phyloP scores from a whole-genome alignment of 1,284 basidiomycete genomes.

The Apiotrichum veenhuisii region DNA sequence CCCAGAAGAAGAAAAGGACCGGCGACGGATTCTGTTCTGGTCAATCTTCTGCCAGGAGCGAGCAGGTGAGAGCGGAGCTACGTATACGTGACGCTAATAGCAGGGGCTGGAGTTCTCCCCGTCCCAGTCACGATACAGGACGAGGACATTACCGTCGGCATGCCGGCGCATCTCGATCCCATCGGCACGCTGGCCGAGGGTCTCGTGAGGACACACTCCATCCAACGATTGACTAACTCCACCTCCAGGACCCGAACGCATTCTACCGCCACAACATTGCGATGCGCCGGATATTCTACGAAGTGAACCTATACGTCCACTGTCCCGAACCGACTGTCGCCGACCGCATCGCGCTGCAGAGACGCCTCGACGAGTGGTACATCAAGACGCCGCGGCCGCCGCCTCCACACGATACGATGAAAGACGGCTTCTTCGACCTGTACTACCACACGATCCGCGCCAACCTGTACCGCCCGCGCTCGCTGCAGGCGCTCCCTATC shows the following conservation, averaged over 20 bases:
- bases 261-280: constrained; percentile 2
- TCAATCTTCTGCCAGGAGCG: constrained; percentile 2
- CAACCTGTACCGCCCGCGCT: constrained; percentile 6
- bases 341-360: not conserved
- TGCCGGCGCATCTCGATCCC: constrained; percentile 4
- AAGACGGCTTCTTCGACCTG: constrained; percentile 8
- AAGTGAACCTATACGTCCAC: not conserved
- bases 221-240: not conserved
- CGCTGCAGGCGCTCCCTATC: not conserved
- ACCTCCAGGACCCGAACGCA: not conserved
- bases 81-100: not conserved
- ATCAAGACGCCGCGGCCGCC: not conserved
- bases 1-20: constrained; percentile 3
- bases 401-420: not conserved
- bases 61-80: not conserved
- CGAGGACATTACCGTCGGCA: constrained; percentile 1
- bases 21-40: constrained; percentile 10
- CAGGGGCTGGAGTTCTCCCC: not conserved
- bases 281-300: constrained; percentile 8
- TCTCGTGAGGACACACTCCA: not conserved
- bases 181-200: constrained; percentile 1
- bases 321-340: not conserved
- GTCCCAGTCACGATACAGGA: not conserved
- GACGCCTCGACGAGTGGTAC: constrained; percentile 11
- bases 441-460: constrained; percentile 11